Percentiles rank a stretch among this genome's conserved stretches.
phyloP scores from a whole-genome alignment of 2,329 filamentous ascomycete species.

The Xylaria digitata region DNA sequence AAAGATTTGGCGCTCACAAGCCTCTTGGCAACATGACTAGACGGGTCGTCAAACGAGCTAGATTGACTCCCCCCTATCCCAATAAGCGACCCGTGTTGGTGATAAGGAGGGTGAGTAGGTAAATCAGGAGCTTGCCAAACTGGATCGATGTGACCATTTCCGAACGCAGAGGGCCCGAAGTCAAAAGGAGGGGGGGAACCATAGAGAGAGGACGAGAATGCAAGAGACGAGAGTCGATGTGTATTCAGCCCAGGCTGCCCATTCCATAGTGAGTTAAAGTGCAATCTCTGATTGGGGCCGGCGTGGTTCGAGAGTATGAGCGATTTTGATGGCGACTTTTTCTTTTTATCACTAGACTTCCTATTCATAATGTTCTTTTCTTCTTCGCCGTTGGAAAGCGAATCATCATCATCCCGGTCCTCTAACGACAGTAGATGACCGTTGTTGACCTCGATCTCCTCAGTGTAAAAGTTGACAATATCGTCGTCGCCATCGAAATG shows the following conservation, averaged over 20 bases:
- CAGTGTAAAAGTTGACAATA: conserved; percentile 86
- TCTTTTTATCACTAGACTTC: conserved; percentile 43
- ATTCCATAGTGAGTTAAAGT: conserved; percentile 28
- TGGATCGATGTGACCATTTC: conserved; percentile 49
- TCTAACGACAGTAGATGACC: conserved; percentile 76
- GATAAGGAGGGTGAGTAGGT: conserved; percentile 31
- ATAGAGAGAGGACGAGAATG: conserved; percentile 40
- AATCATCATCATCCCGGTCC: conserved; percentile 52
- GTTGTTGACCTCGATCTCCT: conserved; percentile 88
- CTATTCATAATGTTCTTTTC: conserved; percentile 51
- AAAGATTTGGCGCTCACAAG: conserved; percentile 39
- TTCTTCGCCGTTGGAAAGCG: conserved; percentile 52
- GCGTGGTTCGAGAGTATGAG: conserved; percentile 27
- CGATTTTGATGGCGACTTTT: conserved; percentile 36
- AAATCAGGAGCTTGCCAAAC: conserved; percentile 53
- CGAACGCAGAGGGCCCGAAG: conserved; percentile 36
- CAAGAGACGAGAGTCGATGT: conserved; percentile 40
- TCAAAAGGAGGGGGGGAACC: conserved; percentile 39
- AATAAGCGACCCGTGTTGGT: conserved; percentile 34
- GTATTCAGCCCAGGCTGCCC: conserved; percentile 17
- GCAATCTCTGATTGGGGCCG: conserved; percentile 23
- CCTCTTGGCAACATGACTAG: conserved; percentile 32
- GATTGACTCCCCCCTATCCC: conserved; percentile 22
- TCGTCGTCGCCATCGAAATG: conserved; percentile 88
- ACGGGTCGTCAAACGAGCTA: conserved; percentile 21